Conservation (phyloP, 768 basidiomycete species). For the Rhodotorula sphaerocarpa region DNA sequence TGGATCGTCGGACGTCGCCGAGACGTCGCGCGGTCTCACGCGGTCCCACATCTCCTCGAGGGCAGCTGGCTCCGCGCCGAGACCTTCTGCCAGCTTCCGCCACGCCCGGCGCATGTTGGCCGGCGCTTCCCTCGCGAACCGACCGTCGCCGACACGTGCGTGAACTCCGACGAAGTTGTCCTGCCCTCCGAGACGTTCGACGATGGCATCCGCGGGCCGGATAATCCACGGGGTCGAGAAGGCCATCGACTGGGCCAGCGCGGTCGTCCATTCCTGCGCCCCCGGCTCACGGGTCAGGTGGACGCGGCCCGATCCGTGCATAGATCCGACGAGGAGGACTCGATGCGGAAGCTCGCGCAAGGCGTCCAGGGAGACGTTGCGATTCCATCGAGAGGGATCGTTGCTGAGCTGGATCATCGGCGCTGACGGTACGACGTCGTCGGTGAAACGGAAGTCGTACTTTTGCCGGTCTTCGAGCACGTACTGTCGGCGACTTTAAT, state of each 20-base stretch:
- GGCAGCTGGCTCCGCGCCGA: conserved; percentile 6
- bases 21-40: conserved; percentile 47
- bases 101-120: conserved; percentile 50
- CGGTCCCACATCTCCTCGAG: conserved; percentile 41
- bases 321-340: conserved; percentile 61
- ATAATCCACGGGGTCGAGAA: conserved; percentile 51
- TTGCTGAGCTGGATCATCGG: conserved; percentile 7
- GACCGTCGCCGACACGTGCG: conserved; percentile 60
- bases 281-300: conserved; percentile 42
- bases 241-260: conserved; percentile 52
- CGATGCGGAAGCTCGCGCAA: conserved; percentile 48
- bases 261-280: neutral
- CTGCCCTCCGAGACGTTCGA: conserved; percentile 45
- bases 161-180: conserved; percentile 56
- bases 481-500: conserved; percentile 37
- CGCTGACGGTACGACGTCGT: conserved; percentile 34
- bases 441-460: conserved; percentile 60
- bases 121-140: conserved; percentile 49
- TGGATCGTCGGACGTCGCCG: too few species aligned
- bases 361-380: conserved; percentile 18
- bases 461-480: conserved; percentile 50
- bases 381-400: conserved; percentile 12
- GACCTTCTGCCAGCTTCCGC: conserved; percentile 37
- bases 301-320: conserved; percentile 67
- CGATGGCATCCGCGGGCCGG: conserved; percentile 48